Percentiles rank a stretch among this genome's conserved stretches.
Evolutionary conservation across 805 yeast genomes (phyloP).

Genomic region (Hemisphaericaspora nanyangensis): DNA sequence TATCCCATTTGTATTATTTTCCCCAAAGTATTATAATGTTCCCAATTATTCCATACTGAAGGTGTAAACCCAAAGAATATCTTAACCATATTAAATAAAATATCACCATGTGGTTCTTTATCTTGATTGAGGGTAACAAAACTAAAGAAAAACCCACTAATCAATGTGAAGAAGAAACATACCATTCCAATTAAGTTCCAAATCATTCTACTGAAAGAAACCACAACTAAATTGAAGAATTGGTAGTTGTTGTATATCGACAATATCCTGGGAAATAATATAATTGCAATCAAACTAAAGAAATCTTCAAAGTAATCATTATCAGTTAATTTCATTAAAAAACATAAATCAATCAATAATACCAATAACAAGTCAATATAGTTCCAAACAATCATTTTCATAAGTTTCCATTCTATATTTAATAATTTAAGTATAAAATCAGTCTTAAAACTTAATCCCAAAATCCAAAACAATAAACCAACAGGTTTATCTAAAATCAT

Average conservation of each 20-base stretch:
- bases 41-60: conserved; percentile 57
- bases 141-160: conserved; percentile 53
- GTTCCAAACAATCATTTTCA: conserved; percentile 52
- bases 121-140: conserved; percentile 46
- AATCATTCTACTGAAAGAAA: conserved; percentile 49
- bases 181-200: conserved; percentile 48
- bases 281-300: conserved; percentile 43
- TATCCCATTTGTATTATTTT: conserved; percentile 46
- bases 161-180: conserved; percentile 45
- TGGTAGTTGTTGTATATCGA: conserved; percentile 49
- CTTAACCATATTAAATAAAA: conserved; percentile 49
- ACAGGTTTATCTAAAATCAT: conserved; percentile 23
- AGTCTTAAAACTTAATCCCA: conserved; percentile 44
- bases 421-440: conserved; percentile 43
- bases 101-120: conserved; percentile 36
- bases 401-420: conserved; percentile 43
- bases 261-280: conserved; percentile 47
- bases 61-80: conserved; percentile 58
- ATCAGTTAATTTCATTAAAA: conserved; percentile 19
- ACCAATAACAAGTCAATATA: conserved; percentile 43
- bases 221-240: conserved; percentile 48
- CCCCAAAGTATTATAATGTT: conserved; percentile 44
- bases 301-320: conserved; percentile 23
- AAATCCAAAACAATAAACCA: conserved; percentile 40
- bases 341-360: conserved; percentile 32